A percentile compares a stretch with the other conserved stretches of the same genome.
These are phyloP conservation scores for Ascomycota sp. DNA, from an alignment of 2,329 filamentous ascomycete genomes.

Conservation along the genomic window DNA sequence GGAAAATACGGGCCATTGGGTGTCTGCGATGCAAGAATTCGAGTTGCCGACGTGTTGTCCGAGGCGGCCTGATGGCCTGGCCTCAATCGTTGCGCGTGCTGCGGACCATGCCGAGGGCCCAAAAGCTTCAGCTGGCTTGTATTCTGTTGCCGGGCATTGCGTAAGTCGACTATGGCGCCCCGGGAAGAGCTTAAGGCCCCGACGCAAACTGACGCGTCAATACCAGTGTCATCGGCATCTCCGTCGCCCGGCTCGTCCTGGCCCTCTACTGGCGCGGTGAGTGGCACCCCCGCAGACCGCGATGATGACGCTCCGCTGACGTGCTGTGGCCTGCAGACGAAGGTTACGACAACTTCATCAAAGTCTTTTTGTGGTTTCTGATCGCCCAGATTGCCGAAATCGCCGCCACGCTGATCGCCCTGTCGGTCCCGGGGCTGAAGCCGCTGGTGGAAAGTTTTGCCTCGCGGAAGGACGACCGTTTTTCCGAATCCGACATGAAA, in stretches of 20 bases:
- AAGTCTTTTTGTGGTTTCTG: conserved; percentile 11
- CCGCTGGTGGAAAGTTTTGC: conserved; percentile 18
- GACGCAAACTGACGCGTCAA: background rate
- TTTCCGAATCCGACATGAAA: no score
- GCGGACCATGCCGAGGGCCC: conserved; percentile 1
- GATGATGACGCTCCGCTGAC: background rate
- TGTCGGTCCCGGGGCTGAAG: conserved; percentile 26
- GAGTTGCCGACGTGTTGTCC: no score
- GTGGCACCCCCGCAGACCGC: background rate
- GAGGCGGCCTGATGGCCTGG: no score
- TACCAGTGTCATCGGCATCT: background rate
- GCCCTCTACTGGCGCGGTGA: background rate
- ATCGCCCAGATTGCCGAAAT: conserved; percentile 27
- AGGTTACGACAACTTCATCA: background rate
- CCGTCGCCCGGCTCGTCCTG: background rate
- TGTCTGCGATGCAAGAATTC: no score
- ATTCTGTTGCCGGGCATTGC: conserved; percentile 1
- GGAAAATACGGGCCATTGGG: background rate
- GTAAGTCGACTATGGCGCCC: conserved; percentile 3
- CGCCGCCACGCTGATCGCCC: conserved; percentile 24
- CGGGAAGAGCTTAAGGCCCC: background rate
- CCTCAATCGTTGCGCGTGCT: background rate
- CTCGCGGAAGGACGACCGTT: conserved; percentile 6
- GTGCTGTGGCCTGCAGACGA: background rate
- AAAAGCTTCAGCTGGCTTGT: conserved; percentile 1